Percentiles rank a stretch among this genome's conserved stretches.
Conservation (phyloP, 2,329 filamentous ascomycete genomes). For the Proliferodiscus dingleyae region DNA sequence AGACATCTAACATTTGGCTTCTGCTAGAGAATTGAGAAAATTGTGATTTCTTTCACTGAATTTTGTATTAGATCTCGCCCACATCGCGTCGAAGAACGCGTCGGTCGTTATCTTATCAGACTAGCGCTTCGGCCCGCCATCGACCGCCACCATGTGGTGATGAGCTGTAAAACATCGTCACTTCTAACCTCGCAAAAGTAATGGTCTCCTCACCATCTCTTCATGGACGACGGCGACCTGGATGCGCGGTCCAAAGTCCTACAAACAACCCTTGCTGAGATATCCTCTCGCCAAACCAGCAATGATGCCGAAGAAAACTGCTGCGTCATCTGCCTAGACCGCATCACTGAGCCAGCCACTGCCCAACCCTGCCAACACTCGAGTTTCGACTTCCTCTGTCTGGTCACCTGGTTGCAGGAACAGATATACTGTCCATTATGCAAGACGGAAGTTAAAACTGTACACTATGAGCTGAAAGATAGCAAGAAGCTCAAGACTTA, state of each 20-base stretch:
- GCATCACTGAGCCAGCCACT: slow-evolving; percentile 65
- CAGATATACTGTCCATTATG: slow-evolving; percentile 75
- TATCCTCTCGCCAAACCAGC: slow-evolving; percentile 27
- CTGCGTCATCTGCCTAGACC: slow-evolving; percentile 86
- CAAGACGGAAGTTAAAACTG: slow-evolving; percentile 49
- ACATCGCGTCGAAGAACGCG: not conserved
- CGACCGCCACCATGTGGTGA: not conserved
- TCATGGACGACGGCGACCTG: slow-evolving; percentile 35
- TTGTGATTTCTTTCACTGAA: not conserved
- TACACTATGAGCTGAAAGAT: slow-evolving; percentile 60
- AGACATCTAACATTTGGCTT: too few relatives aligned
- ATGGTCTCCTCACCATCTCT: slow-evolving; percentile 2
- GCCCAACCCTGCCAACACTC: slow-evolving; percentile 73
- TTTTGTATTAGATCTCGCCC: not conserved
- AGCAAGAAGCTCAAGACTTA: slow-evolving; percentile 54
- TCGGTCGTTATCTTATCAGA: slow-evolving; percentile 6
- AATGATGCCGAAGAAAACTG: slow-evolving; percentile 38
- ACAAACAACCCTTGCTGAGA: slow-evolving; percentile 40
- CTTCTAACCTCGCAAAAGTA: not conserved
- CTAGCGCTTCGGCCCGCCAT: not conserved
- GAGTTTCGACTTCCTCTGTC: slow-evolving; percentile 81
- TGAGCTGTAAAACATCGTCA: not conserved
- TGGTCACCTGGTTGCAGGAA: slow-evolving; percentile 75
- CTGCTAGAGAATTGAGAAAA: too few relatives aligned
- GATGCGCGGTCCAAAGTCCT: slow-evolving; percentile 39